Evolutionary conservation across 176 grass and related monocot genomes (phyloP), one percentile per base, ranked within the genome.

Genomic region (Oryza officinalis): DNA sequence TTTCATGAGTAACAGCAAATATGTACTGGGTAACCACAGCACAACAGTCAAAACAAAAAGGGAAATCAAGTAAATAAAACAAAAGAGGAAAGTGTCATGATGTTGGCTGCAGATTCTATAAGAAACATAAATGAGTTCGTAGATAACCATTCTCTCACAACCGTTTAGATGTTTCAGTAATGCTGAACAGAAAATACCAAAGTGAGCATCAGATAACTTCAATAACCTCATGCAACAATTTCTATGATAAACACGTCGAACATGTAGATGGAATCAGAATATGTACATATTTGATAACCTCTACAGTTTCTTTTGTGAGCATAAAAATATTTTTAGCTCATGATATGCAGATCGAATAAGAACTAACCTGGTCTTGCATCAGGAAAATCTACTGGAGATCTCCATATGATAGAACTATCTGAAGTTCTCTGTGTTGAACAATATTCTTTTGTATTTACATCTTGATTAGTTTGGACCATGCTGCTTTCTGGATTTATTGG

Each of bases 311-410:
- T 27, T 69, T 3, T 35, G 2, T 72, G 66, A 65, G 43, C 52
- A 61, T 37, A 40, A 35, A 7, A 75, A 23, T 23, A 0, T 8
- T 54, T 15, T 54, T 54, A 30, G n/a, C 28, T 63, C 37, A 75
- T 38, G 1, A 91, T 27, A 76, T 76, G 43, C 18, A 54, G 65
- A 70, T 69, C 74, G 28, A 63, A 84, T 77, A 44, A 63, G 72
- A 71, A 7, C 52, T 76, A 71, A 95, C 96, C 92, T 85, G 87
- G 87, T 84, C 80, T 98, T 65, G 96, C 96, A 87, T 98, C 85
- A 18, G 92, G 96, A 72, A 90, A 95, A 63, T 93, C 76, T 2
- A 86, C 54, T 15, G 88, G 91, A 84, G 72, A 10, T 79, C 81
- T 84, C 84, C 84, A 83, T 80, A 87, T 87, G 35, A 72, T 67